A percentile compares a stretch with the other conserved stretches of the same genome.
Conservation (phyloP, 306 rosid species). For the Alnus rubra region DNA sequence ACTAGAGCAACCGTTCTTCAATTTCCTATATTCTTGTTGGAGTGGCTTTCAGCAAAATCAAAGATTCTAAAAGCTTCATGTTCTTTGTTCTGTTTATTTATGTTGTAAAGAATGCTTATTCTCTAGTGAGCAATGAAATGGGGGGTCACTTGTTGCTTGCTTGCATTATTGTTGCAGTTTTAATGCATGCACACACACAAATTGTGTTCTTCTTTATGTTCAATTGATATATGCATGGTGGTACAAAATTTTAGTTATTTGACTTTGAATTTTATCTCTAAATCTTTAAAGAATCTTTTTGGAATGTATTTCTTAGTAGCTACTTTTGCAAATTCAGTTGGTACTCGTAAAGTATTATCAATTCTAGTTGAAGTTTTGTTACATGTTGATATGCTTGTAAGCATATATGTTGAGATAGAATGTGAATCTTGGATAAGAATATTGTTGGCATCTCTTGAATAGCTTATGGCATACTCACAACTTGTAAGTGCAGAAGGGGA, state of each 20-base stretch:
- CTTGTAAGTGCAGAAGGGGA: slow-evolving; percentile 35
- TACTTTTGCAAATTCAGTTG: background rate
- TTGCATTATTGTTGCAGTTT: background rate
- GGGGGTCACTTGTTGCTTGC: background rate
- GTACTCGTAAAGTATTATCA: background rate
- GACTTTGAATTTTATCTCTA: background rate
- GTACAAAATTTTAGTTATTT: background rate
- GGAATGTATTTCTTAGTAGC: background rate
- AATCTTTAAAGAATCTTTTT: background rate
- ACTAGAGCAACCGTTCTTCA: background rate
- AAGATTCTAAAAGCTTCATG: background rate
- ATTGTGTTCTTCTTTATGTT: background rate
- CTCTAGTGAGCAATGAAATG: background rate
- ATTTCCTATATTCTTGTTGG: background rate
- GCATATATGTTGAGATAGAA: background rate
- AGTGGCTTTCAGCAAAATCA: background rate
- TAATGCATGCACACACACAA: background rate
- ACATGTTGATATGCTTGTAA: background rate
- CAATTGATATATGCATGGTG: background rate
- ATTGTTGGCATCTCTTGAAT: slow-evolving; percentile 28
- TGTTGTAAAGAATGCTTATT: background rate
- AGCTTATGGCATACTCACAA: slow-evolving; percentile 58
- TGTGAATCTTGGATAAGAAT: slow-evolving; percentile 23
- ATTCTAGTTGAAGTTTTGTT: background rate
- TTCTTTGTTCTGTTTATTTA: background rate